A percentile compares a stretch with the other conserved stretches of the same genome.
These are phyloP conservation scores for Dipodascopsis tothii DNA, from an alignment of 805 yeast genomes.

Conservation along the genomic window DNA sequence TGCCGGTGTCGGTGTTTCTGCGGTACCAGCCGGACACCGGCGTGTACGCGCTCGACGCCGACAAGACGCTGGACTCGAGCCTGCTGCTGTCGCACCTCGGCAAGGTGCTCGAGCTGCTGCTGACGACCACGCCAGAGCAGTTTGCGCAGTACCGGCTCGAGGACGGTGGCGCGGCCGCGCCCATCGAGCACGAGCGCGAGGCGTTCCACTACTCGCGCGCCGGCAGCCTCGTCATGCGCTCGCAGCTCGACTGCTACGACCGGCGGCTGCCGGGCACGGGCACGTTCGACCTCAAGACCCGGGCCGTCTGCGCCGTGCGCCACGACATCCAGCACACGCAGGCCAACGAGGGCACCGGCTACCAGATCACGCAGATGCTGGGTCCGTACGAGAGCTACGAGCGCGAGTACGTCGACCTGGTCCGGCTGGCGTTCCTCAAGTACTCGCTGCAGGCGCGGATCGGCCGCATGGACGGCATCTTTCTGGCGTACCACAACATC, in stretches of 20 bases:
- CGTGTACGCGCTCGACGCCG: constrained; percentile 61
- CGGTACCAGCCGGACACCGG: constrained; percentile 37
- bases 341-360: constrained; percentile 51
- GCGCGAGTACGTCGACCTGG: constrained; percentile 68
- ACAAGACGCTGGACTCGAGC: constrained; percentile 59
- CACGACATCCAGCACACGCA: constrained; percentile 63
- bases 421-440: constrained; percentile 68
- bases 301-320: constrained; percentile 84
- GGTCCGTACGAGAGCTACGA: constrained; percentile 78
- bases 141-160: constrained; percentile 39
- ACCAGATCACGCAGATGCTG: constrained; percentile 52
- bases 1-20: constrained; percentile 54
- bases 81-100: constrained; percentile 68
- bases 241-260: constrained; percentile 83
- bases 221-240: constrained; percentile 70
- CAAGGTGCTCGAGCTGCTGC: constrained; percentile 64
- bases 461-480: constrained; percentile 95
- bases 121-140: constrained; percentile 53
- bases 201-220: constrained; percentile 68
- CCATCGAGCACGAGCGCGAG: constrained; percentile 9
- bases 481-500: constrained; percentile 83
- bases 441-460: constrained; percentile 87
- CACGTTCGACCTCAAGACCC: constrained; percentile 81
- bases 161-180: constrained; percentile 15
- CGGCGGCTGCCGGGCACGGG: constrained; percentile 78